These are phyloP conservation scores for Linum tenue DNA, from an alignment of 345 rosid species.

Conservation along the genomic window DNA sequence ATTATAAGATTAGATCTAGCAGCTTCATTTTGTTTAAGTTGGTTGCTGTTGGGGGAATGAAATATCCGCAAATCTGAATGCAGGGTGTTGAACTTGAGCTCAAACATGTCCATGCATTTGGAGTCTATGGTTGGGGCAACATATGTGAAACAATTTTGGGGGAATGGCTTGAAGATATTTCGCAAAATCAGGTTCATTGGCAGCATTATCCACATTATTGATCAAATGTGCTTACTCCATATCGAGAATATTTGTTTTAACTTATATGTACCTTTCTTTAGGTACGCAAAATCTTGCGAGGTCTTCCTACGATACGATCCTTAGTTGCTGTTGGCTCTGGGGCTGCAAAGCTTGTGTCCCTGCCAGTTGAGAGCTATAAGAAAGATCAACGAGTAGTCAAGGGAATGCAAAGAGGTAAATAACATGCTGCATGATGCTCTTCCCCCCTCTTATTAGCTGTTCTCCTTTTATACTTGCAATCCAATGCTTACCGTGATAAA, in stretches of 20 bases:
- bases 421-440: neutral
- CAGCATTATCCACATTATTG: neutral
- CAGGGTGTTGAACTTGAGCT: slow-evolving; percentile 92
- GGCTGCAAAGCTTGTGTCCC: slow-evolving; percentile 71
- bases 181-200: slow-evolving; percentile 73
- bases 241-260: neutral
- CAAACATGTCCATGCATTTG: slow-evolving; percentile 81
- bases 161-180: slow-evolving; percentile 92
- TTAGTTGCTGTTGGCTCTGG: slow-evolving; percentile 66
- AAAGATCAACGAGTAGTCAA: slow-evolving; percentile 75
- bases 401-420: slow-evolving; percentile 91
- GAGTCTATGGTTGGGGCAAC: slow-evolving; percentile 76
- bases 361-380: slow-evolving; percentile 79
- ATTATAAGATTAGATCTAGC: too few relatives aligned
- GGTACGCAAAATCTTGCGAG: slow-evolving; percentile 62
- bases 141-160: slow-evolving; percentile 77
- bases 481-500: too few relatives aligned
- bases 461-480: too few relatives aligned
- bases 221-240: neutral
- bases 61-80: slow-evolving; percentile 22
- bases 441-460: neutral
- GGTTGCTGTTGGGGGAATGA: slow-evolving; percentile 13
- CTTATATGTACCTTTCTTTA: slow-evolving; percentile 12
- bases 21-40: neutral
- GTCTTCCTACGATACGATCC: slow-evolving; percentile 74